Conservation (phyloP, 1,284 basidiomycete genomes). For the Melampsora larici-populina region DNA sequence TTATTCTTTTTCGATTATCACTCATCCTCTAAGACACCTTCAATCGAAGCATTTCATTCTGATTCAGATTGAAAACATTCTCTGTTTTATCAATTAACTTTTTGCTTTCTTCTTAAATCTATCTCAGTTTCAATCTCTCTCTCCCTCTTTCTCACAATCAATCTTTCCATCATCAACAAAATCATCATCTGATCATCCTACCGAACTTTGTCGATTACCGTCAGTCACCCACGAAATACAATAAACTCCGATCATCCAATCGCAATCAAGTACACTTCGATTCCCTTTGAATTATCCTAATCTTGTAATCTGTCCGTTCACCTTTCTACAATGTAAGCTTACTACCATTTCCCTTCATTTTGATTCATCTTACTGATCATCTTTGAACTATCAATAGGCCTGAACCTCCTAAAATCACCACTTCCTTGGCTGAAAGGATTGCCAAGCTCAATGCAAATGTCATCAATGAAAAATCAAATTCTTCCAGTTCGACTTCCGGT, state of each 20-base stretch:
- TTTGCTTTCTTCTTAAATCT: neutral
- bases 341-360: too few species aligned
- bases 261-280: too few species aligned
- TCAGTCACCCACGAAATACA: too few species aligned
- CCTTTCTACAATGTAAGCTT: too few species aligned
- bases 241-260: too few species aligned
- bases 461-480: neutral
- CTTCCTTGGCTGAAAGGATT: conserved; percentile 29
- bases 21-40: neutral
- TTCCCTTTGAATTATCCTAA: too few species aligned
- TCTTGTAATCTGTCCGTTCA: too few species aligned
- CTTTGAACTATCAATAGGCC: neutral
- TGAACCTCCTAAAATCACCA: conserved; percentile 38
- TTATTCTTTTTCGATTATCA: neutral
- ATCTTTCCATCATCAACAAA: neutral
- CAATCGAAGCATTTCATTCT: neutral
- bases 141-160: neutral
- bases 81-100: neutral
- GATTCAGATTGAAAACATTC: neutral
- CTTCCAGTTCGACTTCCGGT: neutral
- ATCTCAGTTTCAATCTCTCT: neutral
- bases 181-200: too few species aligned
- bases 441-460: conserved; percentile 18
- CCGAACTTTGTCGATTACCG: too few species aligned
- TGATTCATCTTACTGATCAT: too few species aligned